Conservation (phyloP, 805 yeast species). For the Candida maesae region DNA sequence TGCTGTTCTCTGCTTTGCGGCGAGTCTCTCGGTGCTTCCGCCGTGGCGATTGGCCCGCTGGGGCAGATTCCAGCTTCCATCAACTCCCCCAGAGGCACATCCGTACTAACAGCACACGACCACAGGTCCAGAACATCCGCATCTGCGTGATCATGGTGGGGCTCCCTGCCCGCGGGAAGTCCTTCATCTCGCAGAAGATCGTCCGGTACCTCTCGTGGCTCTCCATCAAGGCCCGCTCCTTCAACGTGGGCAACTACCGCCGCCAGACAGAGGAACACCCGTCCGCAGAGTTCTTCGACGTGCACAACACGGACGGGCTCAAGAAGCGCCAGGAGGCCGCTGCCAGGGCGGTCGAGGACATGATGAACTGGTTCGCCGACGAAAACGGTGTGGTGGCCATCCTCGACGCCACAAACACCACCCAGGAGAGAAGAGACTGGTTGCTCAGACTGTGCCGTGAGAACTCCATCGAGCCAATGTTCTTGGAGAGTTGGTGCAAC, state of each 20-base stretch:
- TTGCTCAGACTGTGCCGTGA: conserved; percentile 58
- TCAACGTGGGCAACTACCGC: conserved; percentile 86
- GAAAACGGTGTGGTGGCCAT: conserved; percentile 88
- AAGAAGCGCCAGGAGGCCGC: conserved; percentile 67
- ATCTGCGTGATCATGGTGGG: conserved; percentile 90
- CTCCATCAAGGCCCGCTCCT: conserved; percentile 78
- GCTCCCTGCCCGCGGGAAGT: conserved; percentile 87
- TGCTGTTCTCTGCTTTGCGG: too few relatives aligned
- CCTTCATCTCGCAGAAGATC: conserved; percentile 90
- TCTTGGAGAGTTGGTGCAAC: conserved; percentile 88
- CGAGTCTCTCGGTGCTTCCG: conserved; percentile 7
- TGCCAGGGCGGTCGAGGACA: conserved; percentile 65
- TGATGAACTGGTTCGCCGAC: conserved; percentile 81
- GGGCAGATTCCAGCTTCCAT: too few relatives aligned
- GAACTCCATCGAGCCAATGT: conserved; percentile 79
- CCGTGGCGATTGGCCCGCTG: too few relatives aligned
- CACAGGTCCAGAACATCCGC: conserved; percentile 59
- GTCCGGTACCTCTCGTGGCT: conserved; percentile 92
- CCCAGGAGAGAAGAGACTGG: conserved; percentile 63
- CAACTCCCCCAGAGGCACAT: too few relatives aligned
- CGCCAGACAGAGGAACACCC: conserved; percentile 60
- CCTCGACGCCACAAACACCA: conserved; percentile 89
- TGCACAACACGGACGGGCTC: conserved; percentile 60
- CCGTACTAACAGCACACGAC: not conserved
- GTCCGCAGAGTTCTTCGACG: conserved; percentile 75